Evolutionary conservation across 1,139 yeast species (phyloP).

Genomic region (Geotrichum reessii): DNA sequence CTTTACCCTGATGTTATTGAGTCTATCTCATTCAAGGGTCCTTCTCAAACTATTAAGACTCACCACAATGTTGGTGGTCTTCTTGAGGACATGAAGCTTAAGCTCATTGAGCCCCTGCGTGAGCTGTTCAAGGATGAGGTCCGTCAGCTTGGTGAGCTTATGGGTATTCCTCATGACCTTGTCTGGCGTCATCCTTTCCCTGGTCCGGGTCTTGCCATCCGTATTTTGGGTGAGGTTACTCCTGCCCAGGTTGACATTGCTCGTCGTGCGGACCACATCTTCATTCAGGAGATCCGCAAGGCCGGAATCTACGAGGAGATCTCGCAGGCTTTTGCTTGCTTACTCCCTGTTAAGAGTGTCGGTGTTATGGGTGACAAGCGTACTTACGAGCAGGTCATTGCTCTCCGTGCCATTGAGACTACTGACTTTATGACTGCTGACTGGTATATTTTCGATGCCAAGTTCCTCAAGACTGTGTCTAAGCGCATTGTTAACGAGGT

Average conservation of each 20-base stretch:
- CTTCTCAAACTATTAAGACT: conserved; percentile 97
- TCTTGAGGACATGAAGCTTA: conserved; percentile 94
- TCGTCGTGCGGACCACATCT: conserved; percentile 92
- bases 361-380: conserved; percentile 99
- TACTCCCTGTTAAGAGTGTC: conserved; percentile 94
- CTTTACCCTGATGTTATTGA: conserved; percentile 98
- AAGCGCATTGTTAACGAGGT: conserved; percentile 97
- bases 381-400: conserved; percentile 98
- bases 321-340: conserved; percentile 96
- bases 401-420: conserved; percentile 96
- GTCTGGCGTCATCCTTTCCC: conserved; percentile 99
- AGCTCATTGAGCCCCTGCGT: conserved; percentile 95
- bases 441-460: conserved; percentile 92
- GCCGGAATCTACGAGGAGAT: conserved; percentile 91
- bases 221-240: conserved; percentile 95
- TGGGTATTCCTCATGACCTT: conserved; percentile 93
- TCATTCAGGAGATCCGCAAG: conserved; percentile 88
- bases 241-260: conserved; percentile 90
- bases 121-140: conserved; percentile 98
- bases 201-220: conserved; percentile 99
- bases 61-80: conserved; percentile 99
- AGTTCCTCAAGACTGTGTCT: conserved; percentile 87
- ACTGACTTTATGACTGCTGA: conserved; percentile 99
- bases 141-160: conserved; percentile 86
- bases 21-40: conserved; percentile 98